Conservation (phyloP, 2,329 filamentous ascomycete species). For the Colletotrichum spaethianum region DNA sequence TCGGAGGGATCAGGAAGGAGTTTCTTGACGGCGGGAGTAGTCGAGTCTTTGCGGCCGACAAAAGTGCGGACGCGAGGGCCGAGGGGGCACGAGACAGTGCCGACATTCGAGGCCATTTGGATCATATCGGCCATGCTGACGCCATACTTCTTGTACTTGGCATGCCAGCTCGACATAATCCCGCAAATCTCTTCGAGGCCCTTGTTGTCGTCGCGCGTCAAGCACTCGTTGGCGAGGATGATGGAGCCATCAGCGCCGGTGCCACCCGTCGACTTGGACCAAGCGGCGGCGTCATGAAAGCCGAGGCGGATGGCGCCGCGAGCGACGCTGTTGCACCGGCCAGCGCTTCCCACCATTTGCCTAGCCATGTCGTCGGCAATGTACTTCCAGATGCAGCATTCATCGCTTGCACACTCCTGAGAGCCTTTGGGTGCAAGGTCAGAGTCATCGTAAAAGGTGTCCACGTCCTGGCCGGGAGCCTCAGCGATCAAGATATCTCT, state of each 20-base stretch:
- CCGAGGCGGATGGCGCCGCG: constrained; percentile 61
- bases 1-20: constrained; percentile 60
- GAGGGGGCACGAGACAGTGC: constrained; percentile 61
- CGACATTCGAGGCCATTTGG: constrained; percentile 66
- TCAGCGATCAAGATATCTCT: constrained; percentile 53
- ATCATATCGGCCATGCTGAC: constrained; percentile 69
- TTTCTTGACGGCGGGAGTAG: constrained; percentile 53
- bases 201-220: constrained; percentile 58
- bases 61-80: constrained; percentile 65
- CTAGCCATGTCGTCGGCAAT: constrained; percentile 56
- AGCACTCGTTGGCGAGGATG: constrained; percentile 56
- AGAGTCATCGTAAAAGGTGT: constrained; percentile 39
- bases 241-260: constrained; percentile 65
- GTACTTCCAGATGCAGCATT: constrained; percentile 62
- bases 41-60: constrained; percentile 65
- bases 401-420: constrained; percentile 52
- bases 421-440: constrained; percentile 43
- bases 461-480: constrained; percentile 45
- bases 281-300: constrained; percentile 63
- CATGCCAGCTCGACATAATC: constrained; percentile 55
- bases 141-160: constrained; percentile 56
- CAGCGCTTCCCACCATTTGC: constrained; percentile 54
- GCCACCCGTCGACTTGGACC: constrained; percentile 54
- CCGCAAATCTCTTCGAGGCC: constrained; percentile 62
- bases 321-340: constrained; percentile 59